phyloP scores from a whole-genome alignment of 164 flowering plant genomes.

The Taxillus chinensis region DNA sequence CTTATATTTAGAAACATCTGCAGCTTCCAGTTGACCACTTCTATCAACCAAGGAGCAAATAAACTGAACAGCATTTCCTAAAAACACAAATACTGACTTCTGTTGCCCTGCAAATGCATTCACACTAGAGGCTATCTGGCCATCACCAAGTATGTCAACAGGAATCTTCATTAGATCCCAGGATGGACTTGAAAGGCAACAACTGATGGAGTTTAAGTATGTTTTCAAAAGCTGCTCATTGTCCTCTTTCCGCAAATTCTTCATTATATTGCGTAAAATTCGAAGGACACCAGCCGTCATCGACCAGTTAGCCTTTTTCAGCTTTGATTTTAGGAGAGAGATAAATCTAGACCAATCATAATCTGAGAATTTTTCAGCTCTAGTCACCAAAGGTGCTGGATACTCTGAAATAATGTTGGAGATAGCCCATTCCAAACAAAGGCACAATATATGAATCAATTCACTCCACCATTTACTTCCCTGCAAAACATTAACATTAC shows the following conservation, averaged over 20 bases:
- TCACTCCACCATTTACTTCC: conserved; percentile 42
- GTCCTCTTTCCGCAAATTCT: conserved; percentile 37
- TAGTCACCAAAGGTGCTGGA: conserved; percentile 2
- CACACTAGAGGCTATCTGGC: conserved; percentile 8
- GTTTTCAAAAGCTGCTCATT: conserved; percentile 21
- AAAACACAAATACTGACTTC: conserved; percentile 24
- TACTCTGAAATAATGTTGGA: conserved; percentile 16
- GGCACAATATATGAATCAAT: conserved; percentile 33
- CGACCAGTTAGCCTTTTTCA: conserved; percentile 35
- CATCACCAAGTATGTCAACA: conserved; percentile 9
- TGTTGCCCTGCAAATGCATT: conserved; percentile 5
- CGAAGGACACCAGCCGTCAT: conserved; percentile 33
- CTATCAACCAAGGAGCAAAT: conserved; percentile 51
- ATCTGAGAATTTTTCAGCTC: conserved; percentile 8
- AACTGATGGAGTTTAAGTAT: conserved; percentile 27
- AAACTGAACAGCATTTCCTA: conserved; percentile 53
- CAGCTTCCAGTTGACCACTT: conserved; percentile 20
- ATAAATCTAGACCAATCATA: conserved; percentile 8
- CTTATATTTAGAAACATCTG: conserved; percentile 13
- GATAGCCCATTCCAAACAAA: conserved; percentile 32
- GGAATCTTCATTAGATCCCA: conserved; percentile 34
- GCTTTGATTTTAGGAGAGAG: conserved; percentile 13
- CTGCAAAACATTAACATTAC: conserved; percentile 27
- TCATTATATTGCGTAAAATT: conserved; percentile 46
- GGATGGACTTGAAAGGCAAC: conserved; percentile 27